Conservation (phyloP, 225 moss, liverwort and hornwort genomes). For the Ulota crispa region DNA sequence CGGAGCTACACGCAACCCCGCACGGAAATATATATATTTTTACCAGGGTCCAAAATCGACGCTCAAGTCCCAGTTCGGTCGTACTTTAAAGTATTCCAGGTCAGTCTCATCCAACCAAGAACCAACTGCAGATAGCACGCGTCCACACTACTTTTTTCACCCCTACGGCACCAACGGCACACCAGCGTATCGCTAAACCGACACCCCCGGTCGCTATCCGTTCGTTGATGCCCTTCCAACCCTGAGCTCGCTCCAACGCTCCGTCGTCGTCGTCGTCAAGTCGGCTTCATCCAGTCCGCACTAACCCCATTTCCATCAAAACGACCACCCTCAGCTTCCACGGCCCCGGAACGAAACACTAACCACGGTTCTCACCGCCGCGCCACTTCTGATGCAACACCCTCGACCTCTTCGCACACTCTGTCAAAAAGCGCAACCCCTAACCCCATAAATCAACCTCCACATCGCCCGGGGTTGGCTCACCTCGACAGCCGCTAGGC, state of each 20-base stretch:
- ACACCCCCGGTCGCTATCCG: neutral
- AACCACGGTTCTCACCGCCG: slow-evolving; percentile 12
- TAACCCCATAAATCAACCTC: slow-evolving; percentile 58
- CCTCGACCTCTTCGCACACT: slow-evolving; percentile 33
- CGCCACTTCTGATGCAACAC: slow-evolving; percentile 31
- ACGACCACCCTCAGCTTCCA: neutral
- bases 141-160: neutral
- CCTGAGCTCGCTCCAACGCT: slow-evolving; percentile 15
- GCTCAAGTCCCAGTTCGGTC: slow-evolving; percentile 17
- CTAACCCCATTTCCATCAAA: slow-evolving; percentile 21
- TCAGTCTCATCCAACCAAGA: slow-evolving; percentile 43
- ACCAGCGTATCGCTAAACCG: slow-evolving; percentile 8
- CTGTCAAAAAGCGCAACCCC: slow-evolving; percentile 49
- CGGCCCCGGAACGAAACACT: neutral
- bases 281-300: slow-evolving; percentile 24
- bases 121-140: slow-evolving; percentile 18
- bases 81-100: slow-evolving; percentile 12
- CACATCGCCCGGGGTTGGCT: slow-evolving; percentile 24
- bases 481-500: neutral
- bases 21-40: slow-evolving; percentile 2
- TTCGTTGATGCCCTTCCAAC: neutral
- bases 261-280: neutral
- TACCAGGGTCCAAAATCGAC: slow-evolving; percentile 24
- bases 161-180: slow-evolving; percentile 16
- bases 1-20: slow-evolving; percentile 3